Evolutionary conservation across 2,329 filamentous ascomycete genomes (phyloP), one percentile per base, ranked within the genome.

Genomic region (Fusarium sp.): DNA sequence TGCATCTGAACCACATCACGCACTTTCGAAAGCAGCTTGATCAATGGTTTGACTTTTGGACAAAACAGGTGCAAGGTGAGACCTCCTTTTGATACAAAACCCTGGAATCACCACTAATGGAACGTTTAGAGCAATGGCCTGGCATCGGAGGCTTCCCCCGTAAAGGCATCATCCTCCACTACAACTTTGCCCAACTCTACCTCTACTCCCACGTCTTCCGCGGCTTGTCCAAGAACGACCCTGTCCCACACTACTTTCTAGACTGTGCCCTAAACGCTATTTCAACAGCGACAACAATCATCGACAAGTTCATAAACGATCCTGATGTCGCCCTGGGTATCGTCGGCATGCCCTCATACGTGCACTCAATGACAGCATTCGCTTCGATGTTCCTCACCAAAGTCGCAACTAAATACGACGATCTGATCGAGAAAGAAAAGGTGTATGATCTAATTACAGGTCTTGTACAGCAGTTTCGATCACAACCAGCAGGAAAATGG

Each of bases 341-440:
- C 1, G 70, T 68, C 73, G 84, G 86, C 4, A 85, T 87, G 75
- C 86, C 86, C 1, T 84, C 84, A n/a, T 87, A 87, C 46, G 80
- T 86, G 2, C 84, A 86, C 69, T 85, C 84, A n/a, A 88, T 87
- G 86, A 86, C 84, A 0, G 85, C 84, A 0, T 87, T 87, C 64
- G 85, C 86, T 1, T 86, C 84, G 63, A 84, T 86, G 69, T 87
- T 88, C 67, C 78, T 87, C 0, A 81, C 85, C 8, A 86, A 86
- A 66, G 77, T 87, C 1, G 80, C 84, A 2, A 80, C 81, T 31
- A 85, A 84, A 59, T 82, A 85, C 67, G 80, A 79, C 4, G 81
- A 82, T 24, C 80, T 84, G 6, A 80, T 85, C 27, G 80, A 85
- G 7, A 76, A 80, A 6, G 73, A 75, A 6, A 70, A 79, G 1